These are phyloP conservation scores for Acanthamoeba rhysodes DNA, from an alignment of 208 protist genomes.

Conservation along the genomic window DNA sequence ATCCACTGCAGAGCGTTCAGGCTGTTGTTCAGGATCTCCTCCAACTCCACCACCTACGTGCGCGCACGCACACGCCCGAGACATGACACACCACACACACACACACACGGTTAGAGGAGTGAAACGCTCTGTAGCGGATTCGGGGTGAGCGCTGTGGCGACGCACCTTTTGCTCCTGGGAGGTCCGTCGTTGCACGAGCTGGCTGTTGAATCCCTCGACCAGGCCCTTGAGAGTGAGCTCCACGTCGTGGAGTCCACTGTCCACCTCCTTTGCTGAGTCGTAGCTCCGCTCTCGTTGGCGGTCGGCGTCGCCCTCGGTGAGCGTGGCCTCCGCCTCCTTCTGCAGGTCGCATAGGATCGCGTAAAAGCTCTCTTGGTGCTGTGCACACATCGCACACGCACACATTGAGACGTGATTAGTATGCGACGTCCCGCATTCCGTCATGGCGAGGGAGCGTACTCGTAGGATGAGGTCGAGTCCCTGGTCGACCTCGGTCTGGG, in stretches of 20 bases:
- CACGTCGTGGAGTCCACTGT: not conserved
- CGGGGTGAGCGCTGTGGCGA: not conserved
- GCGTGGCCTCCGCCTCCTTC: not conserved
- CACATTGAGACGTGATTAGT: too few relatives aligned
- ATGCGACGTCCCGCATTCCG: too few relatives aligned
- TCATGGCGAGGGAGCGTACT: not conserved
- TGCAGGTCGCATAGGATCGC: not conserved
- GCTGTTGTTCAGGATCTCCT: slow-evolving; percentile 45
- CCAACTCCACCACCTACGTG: not conserved
- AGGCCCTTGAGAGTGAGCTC: not conserved
- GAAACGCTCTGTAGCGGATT: not conserved
- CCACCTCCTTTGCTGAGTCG: not conserved
- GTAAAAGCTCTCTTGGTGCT: not conserved
- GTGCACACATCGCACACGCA: not conserved
- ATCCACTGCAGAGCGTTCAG: slow-evolving; percentile 24
- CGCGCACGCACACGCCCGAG: too few relatives aligned
- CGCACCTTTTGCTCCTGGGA: not conserved
- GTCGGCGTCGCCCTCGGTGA: not conserved
- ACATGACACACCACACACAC: too few relatives aligned
- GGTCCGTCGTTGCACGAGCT: not conserved
- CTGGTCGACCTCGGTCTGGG: not conserved
- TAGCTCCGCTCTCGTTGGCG: not conserved
- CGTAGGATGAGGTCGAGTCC: not conserved
- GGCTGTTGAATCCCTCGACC: not conserved
- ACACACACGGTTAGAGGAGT: too few relatives aligned